Conservation (phyloP, 768 basidiomycete species). For the Rhizopogon sp. region DNA sequence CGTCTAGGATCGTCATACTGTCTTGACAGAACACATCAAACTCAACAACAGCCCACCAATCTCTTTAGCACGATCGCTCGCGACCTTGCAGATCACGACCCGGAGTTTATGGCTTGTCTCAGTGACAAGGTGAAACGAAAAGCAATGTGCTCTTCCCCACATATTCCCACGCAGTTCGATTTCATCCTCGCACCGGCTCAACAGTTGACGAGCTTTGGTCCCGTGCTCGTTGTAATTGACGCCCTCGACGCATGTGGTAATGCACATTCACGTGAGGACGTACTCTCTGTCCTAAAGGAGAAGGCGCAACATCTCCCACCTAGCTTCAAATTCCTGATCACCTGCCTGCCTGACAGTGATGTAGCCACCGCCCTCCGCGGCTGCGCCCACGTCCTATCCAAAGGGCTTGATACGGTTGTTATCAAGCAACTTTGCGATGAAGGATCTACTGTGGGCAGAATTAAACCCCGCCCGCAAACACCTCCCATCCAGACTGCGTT, state of each 20-base stretch:
- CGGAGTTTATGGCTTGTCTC: background rate
- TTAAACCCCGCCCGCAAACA: background rate
- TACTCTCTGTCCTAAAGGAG: slow-evolving; percentile 27
- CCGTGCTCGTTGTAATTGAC: slow-evolving; percentile 21
- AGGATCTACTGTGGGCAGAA: background rate
- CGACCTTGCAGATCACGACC: slow-evolving; percentile 14
- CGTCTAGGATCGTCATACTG: slow-evolving; percentile 16
- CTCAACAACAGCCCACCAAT: background rate
- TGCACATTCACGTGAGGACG: background rate
- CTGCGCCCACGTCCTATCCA: slow-evolving; percentile 2
- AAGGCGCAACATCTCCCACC: slow-evolving; percentile 36
- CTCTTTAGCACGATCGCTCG: slow-evolving; percentile 17
- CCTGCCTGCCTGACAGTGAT: slow-evolving; percentile 25
- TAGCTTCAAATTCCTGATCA: slow-evolving; percentile 32
- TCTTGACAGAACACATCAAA: slow-evolving; percentile 2
- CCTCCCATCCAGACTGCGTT: background rate
- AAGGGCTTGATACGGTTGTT: background rate
- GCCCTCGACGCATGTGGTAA: slow-evolving; percentile 16
- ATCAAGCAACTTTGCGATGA: background rate
- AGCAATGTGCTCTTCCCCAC: background rate
- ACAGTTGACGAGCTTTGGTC: background rate
- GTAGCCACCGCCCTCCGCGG: slow-evolving; percentile 11
- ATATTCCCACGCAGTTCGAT: background rate
- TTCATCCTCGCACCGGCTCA: background rate
- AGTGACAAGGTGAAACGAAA: background rate